These are phyloP conservation scores for Trametes gibbosa DNA, from an alignment of 768 basidiomycete species.

Conservation along the genomic window DNA sequence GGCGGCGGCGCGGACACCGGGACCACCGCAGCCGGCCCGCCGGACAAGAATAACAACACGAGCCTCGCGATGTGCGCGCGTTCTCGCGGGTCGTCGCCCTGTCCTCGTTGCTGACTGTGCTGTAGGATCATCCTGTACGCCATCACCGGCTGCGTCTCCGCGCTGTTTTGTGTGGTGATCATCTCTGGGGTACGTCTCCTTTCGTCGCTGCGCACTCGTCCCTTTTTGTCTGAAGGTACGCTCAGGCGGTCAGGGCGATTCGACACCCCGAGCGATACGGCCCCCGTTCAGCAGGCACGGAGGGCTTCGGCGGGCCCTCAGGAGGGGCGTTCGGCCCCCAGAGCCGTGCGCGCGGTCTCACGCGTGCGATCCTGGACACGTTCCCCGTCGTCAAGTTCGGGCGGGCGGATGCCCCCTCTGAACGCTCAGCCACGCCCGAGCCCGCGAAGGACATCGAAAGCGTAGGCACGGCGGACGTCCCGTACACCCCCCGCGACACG, in stretches of 20 bases:
- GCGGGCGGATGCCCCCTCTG: conserved; percentile 17
- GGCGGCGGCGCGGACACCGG: conserved; percentile 21
- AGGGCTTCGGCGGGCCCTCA: conserved; percentile 28
- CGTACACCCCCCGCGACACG: conserved; percentile 3
- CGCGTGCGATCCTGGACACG: conserved; percentile 91
- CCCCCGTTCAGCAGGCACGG: conserved; percentile 47
- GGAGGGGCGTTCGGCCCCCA: conserved; percentile 39
- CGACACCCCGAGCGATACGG: conserved; percentile 93
- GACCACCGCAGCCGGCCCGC: not conserved
- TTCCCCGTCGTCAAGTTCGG: conserved; percentile 93
- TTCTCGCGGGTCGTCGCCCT: not conserved
- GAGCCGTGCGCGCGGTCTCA: conserved; percentile 79
- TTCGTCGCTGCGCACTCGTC: not conserved
- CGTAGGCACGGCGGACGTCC: not conserved
- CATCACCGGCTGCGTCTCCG: conserved; percentile 86
- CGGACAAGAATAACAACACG: conserved; percentile 15
- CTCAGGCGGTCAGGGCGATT: conserved; percentile 73
- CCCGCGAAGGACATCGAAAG: conserved; percentile 35
- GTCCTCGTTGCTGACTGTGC: not conserved
- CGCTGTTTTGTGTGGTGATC: conserved; percentile 81
- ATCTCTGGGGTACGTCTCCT: conserved; percentile 65
- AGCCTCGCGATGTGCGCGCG: conserved; percentile 67
- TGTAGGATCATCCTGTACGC: conserved; percentile 79
- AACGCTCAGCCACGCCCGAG: not conserved
- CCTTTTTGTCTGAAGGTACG: not conserved